Evolutionary conservation across 2,329 filamentous ascomycete species (phyloP), one percentile per base, ranked within the genome.

Genomic region (Emmonsiellopsis sp.): DNA sequence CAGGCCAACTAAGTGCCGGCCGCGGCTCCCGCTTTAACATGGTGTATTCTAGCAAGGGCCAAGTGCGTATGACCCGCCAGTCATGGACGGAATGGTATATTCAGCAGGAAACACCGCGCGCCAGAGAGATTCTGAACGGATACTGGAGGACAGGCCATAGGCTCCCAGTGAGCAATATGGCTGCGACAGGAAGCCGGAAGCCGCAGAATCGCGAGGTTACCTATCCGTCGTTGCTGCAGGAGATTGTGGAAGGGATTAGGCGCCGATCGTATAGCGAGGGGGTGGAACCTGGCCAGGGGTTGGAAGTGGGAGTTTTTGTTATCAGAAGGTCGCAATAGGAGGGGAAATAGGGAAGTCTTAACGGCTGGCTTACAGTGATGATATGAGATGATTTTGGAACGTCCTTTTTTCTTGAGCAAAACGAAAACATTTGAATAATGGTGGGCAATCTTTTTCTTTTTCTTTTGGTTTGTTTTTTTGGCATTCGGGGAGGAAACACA

Each of bases 41-140:
- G 2, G 69, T 77, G 1, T 75, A 82, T 58, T 71, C 80, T 1
- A 71, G 75, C 4, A 77, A 73, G 55, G 73, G 80, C 40, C 72
- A 74, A 52, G 74, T 80, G 13, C 59, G 69, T 1, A 67, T 84
- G 2, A 74, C 77, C 50, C 72, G 79, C 31, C 69, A 73, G 16
- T 72, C 77, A 2, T 85, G 82, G 82, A 74, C 76, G 34, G 78
- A 83, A 53, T 84, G 81, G 82, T 85, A 79, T 73, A 76, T 81
- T 45, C 80, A 82, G 61, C 82, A 85, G 62, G 82, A 85, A 63
- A 81, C 81, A 60, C 71, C 76, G 9, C 74, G 81, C 11, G 77
- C 84, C 50, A 75, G 79, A 55, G 76, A 78, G 32, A 70, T 77
- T 5, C 63, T 76, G 50, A 68, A 64, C 38, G 52, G 68, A 16